A percentile compares a stretch with the other conserved stretches of the same genome.
Evolutionary conservation across 345 rosid genomes (phyloP).

Genomic region (Bruguiera gymnorhiza): DNA sequence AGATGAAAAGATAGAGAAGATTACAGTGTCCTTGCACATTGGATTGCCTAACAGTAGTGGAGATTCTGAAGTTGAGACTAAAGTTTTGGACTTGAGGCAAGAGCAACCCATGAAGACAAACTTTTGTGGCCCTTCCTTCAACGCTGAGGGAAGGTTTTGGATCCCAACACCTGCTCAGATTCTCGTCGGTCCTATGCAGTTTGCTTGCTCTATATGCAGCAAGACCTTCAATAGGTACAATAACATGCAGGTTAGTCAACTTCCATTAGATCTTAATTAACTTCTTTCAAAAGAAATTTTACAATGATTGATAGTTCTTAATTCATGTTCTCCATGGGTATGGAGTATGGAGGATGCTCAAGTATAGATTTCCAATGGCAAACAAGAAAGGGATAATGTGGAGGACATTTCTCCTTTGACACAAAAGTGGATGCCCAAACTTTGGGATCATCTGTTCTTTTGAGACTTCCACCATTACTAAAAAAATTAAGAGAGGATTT

Average conservation of each 20-base stretch:
- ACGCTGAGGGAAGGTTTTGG: conserved; percentile 60
- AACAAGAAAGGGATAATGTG: no score
- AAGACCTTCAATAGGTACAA: conserved; percentile 89
- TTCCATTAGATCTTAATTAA: neutral
- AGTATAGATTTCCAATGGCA: no score
- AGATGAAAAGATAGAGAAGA: conserved; percentile 38
- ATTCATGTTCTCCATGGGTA: no score
- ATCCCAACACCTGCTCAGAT: conserved; percentile 80
- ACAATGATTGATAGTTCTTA: no score
- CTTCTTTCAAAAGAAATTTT: no score
- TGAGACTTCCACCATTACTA: no score
- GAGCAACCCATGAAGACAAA: conserved; percentile 28
- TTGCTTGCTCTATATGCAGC: conserved; percentile 67
- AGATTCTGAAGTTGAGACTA: conserved; percentile 14
- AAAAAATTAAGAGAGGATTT: neutral
- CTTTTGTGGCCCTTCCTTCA: conserved; percentile 31
- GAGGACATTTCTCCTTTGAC: no score
- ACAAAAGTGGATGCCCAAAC: no score
- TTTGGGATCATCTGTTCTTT: no score
- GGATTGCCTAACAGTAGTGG: conserved; percentile 48
- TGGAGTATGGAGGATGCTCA: no score
- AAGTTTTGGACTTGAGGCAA: conserved; percentile 16
- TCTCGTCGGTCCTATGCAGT: conserved; percentile 82
- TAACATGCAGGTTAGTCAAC: conserved; percentile 75
- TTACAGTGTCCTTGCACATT: conserved; percentile 60